Conservation (phyloP, 176 grass and related monocot species). For the Eremochloa ophiuroides region DNA sequence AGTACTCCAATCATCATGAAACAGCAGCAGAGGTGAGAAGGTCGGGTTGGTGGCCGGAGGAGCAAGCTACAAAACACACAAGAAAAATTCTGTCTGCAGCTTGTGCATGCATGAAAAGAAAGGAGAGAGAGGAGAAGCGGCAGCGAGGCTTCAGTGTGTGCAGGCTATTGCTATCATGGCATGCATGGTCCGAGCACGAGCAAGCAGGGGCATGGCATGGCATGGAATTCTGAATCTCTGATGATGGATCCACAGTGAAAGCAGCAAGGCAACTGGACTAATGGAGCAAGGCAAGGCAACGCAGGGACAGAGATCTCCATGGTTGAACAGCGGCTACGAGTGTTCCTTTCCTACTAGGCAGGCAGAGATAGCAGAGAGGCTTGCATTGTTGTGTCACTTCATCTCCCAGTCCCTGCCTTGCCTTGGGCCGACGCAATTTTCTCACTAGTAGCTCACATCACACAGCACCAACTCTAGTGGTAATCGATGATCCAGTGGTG, state of each 20-base stretch:
- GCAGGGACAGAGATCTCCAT: not conserved
- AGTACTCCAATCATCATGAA: not conserved
- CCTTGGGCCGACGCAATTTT: not conserved
- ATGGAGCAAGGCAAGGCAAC: not conserved
- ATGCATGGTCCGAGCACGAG: not conserved
- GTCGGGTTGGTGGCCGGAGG: not conserved
- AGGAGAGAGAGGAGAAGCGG: not conserved
- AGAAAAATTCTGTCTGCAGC: conserved; percentile 11
- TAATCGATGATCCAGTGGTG: not conserved
- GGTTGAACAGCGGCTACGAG: not conserved
- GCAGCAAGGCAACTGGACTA: not conserved
- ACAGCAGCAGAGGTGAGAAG: not conserved
- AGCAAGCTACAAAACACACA: conserved; percentile 17
- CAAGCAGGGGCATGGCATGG: not conserved
- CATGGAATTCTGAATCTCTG: not conserved
- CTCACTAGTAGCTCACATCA: not conserved
- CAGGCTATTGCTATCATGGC: not conserved
- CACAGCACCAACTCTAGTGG: not conserved
- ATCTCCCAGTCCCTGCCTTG: not conserved
- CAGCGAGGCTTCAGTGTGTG: not conserved
- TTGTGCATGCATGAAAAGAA: conserved; percentile 14
- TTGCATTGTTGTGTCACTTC: not conserved
- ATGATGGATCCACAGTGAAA: not conserved
- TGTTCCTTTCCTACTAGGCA: not conserved
- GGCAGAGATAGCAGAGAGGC: not conserved